Evolutionary conservation across 768 basidiomycete species (phyloP).

Genomic region (Rhizopogon vesiculosus): DNA sequence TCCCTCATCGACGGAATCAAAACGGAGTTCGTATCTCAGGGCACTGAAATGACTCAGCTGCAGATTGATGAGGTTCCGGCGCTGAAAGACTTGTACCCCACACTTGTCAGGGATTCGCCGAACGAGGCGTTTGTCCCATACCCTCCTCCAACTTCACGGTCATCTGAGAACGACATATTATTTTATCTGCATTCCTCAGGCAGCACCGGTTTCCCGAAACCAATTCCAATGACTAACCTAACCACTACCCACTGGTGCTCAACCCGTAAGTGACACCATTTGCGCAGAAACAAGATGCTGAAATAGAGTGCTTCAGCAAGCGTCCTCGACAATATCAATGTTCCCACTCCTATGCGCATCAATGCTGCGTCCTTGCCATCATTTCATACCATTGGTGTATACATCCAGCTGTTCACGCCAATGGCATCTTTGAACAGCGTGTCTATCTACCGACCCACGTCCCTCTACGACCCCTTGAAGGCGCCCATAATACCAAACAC

Average conservation of each 20-base stretch:
- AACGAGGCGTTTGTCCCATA: too few relatives aligned
- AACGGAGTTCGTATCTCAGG: conserved; percentile 9
- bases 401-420: conserved; percentile 11
- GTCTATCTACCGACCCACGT: conserved; percentile 15
- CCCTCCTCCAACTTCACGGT: too few relatives aligned
- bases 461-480: conserved; percentile 7
- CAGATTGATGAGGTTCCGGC: conserved; percentile 12
- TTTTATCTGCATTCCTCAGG: too few relatives aligned
- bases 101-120: conserved; percentile 14
- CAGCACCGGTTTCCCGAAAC: too few relatives aligned
- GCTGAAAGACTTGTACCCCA: conserved; percentile 8
- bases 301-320: conserved; percentile 1
- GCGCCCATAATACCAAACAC: conserved; percentile 16
- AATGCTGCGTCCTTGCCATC: conserved; percentile 14
- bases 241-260: too few relatives aligned
- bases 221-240: too few relatives aligned
- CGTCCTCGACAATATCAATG: conserved; percentile 5
- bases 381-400: conserved; percentile 17
- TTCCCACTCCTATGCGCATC: not conserved
- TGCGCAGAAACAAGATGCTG: not conserved
- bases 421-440: conserved; percentile 9
- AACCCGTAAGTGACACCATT: conserved; percentile 19
- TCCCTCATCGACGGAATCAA: conserved; percentile 25
- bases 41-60: not conserved
- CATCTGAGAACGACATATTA: too few relatives aligned